These are phyloP conservation scores for Globisporangium nagaii DNA, from an alignment of 352 stramenopile genomes.

Conservation along the genomic window DNA sequence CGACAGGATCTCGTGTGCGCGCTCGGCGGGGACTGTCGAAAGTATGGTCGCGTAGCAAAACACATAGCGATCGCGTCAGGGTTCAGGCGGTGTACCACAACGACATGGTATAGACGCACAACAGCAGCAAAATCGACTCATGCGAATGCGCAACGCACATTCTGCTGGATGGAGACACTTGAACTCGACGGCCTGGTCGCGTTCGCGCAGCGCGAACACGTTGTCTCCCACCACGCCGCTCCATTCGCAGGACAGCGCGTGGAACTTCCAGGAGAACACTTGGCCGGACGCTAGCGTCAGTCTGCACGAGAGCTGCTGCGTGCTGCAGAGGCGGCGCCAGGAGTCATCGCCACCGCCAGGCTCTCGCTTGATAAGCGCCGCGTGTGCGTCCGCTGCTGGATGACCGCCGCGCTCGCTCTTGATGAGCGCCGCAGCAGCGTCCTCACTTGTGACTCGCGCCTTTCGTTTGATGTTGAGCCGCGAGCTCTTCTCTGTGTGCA, in stretches of 20 bases:
- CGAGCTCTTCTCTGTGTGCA: neutral
- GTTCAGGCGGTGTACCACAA: neutral
- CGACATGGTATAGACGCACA: neutral
- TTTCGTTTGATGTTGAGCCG: neutral
- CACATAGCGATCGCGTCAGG: neutral
- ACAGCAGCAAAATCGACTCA: neutral
- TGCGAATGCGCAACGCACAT: conserved; percentile 12
- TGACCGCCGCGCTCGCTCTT: neutral
- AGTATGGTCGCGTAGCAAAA: no score
- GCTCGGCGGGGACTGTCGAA: conserved; percentile 23
- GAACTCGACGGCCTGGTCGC: conserved; percentile 33
- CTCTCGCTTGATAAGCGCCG: neutral
- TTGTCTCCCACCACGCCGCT: conserved; percentile 38
- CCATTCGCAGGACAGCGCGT: conserved; percentile 26
- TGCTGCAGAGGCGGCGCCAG: conserved; percentile 34
- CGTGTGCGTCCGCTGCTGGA: neutral
- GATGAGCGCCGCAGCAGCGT: neutral
- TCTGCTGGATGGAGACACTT: conserved; percentile 60
- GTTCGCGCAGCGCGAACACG: conserved; percentile 50
- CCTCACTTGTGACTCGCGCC: neutral
- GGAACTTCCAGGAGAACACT: conserved; percentile 37
- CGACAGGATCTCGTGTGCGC: conserved; percentile 45
- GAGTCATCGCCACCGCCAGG: conserved; percentile 17
- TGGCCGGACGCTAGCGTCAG: conserved; percentile 48
- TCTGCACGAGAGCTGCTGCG: conserved; percentile 35